These are phyloP conservation scores for Willaertia magna DNA, from an alignment of 208 protist genomes.

Conservation along the genomic window DNA sequence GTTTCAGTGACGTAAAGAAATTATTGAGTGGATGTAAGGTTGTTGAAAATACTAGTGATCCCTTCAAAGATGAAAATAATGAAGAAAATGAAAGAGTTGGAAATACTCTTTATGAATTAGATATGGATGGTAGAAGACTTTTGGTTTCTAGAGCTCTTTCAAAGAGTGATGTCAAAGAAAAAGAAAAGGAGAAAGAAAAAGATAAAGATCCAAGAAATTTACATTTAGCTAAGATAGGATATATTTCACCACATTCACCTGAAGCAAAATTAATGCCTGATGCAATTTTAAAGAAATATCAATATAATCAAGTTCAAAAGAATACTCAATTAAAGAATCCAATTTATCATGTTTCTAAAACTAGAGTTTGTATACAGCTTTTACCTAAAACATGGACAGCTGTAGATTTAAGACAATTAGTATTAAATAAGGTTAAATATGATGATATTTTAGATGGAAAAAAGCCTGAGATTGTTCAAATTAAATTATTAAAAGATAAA, in stretches of 20 bases:
- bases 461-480: background rate
- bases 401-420: slow-evolving; percentile 63
- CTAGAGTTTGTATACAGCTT: slow-evolving; percentile 69
- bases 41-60: background rate
- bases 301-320: slow-evolving; percentile 56
- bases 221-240: slow-evolving; percentile 65
- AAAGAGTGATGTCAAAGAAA: background rate
- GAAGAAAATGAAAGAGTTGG: background rate
- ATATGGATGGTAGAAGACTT: background rate
- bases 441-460: slow-evolving; percentile 50
- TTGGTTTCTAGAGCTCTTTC: background rate
- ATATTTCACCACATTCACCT: slow-evolving; percentile 53
- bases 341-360: slow-evolving; percentile 74
- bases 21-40: background rate
- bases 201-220: slow-evolving; percentile 69
- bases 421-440: slow-evolving; percentile 55
- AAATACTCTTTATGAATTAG: background rate
- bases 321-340: slow-evolving; percentile 64
- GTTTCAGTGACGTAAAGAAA: background rate
- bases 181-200: slow-evolving; percentile 43
- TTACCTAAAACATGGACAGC: slow-evolving; percentile 64
- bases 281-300: slow-evolving; percentile 61
- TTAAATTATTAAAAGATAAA: background rate
- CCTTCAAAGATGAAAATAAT: background rate
- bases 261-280: slow-evolving; percentile 57